Evolutionary conservation across 345 rosid species (phyloP), one percentile per base, ranked within the genome.

Genomic region (Litchi chinensis): DNA sequence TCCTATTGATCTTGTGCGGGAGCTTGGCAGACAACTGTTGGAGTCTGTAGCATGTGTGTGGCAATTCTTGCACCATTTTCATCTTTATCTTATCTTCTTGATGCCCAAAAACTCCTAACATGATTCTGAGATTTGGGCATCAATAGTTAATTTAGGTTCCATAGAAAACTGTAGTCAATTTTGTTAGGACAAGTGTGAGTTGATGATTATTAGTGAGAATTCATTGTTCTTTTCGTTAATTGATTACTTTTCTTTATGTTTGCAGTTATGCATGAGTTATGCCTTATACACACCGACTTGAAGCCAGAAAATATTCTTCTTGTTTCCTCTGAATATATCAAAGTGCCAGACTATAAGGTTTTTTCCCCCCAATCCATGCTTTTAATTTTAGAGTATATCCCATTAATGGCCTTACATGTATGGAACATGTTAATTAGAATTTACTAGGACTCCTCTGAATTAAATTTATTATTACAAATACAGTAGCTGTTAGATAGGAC

Each of bases 1-100:
- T 93, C 98, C 98, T 83, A 91, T 95, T 95, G 98, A 93, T 69
- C 98, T 90, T 90, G 98, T 96, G 85, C 97, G 98, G 79, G 98
- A 96, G 97, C 91, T 96, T 92, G 98, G 97, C 87, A 87, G 97
- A 91, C 99, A 96, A 93, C 95, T 94, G 81, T 91, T 94, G 98
- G 97, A 96, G 85, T 94, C 97, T 93, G 89, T 96, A 82, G 97
- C 99, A 93, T 94, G 99, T 96, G 98, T 96, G 99, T 94, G 86
- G 89, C 77, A 79, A 86, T 87, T 81, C 90, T 91, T 85, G 85
- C 84, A 83, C 88, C 80, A 81, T 82, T 87, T 81, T 86, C 70
- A 79, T 90, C 77, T 85, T 68, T 78, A 78, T 85, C 75, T 39
- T 85, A 76, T 83, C 73, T 84, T 81, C 77, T 80, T 74, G 79